Base-by-base conservation (phyloP, 179 eudicot species). In the Silene coronaria region DNA sequence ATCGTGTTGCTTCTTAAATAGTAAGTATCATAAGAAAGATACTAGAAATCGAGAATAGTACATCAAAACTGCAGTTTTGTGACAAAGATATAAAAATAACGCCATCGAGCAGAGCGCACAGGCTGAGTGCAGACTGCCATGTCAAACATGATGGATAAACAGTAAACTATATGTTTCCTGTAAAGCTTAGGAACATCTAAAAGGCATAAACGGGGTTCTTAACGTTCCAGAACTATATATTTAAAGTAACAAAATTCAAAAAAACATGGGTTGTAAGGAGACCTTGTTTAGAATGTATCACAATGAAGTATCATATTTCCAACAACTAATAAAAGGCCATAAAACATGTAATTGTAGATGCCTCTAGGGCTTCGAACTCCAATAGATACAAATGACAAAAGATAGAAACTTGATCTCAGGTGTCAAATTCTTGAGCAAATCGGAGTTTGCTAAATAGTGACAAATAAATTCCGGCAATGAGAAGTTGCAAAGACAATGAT, bases 91-190 rank as follows among this genome's bases (percentile, higher is more conserved):
- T 26, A 13, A 0, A 19, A 10, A 65, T 42, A 46, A 21, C 67
- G 62, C 19, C 79, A 55, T 36, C 72, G 22, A 62, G 36, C 48
- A 76, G 34, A 73, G 61, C 26, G 17, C 67, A 73, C 48, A 42
- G 48, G 11, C 48, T 42, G 48, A 42, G 48, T 42, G 48, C 48
- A 42, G 42, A 48, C 16, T 71, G 60, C 46, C 72, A 65, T 75
- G 75, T 59, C 68, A 61, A 70, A 77, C 62, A 67, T 30, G 23
- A 57, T 26, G 73, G 26, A 70, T 23, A 12, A 61, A 5, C 76
- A 32, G 42, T 30, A 62, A 51, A 9, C 72, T 51, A 55, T 23
- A 70, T 2, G 28, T 22, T 26, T 71, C 61, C 24, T 30, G 5
- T 53, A 7, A 30, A 66, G 57, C 42, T 55, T 57, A 17, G 1